Percentiles rank a stretch among this genome's conserved stretches.
Evolutionary conservation across 345 rosid genomes (phyloP).

Genomic region (Salix exigua): DNA sequence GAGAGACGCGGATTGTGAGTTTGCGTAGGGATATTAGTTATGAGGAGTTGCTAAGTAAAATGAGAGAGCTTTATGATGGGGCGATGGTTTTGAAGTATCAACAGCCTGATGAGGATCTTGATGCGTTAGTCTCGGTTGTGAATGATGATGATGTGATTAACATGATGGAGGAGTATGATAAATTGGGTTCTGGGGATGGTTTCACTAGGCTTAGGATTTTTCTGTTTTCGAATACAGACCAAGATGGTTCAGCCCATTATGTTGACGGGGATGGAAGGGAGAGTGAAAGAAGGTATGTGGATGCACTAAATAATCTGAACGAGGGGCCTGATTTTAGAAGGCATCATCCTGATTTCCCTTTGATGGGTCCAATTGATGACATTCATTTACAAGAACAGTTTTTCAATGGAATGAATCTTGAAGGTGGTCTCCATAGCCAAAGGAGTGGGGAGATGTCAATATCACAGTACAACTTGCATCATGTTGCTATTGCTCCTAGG

Average conservation of each 20-base stretch:
- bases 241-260: slow-evolving; percentile 55
- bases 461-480: slow-evolving; percentile 55
- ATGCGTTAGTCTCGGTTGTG: slow-evolving; percentile 91
- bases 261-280: slow-evolving; percentile 81
- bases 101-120: slow-evolving; percentile 99
- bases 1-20: slow-evolving; percentile 86
- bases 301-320: slow-evolving; percentile 79
- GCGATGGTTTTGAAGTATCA: slow-evolving; percentile 78
- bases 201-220: slow-evolving; percentile 94
- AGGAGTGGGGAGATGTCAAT: slow-evolving; percentile 51
- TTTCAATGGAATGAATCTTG: slow-evolving; percentile 48
- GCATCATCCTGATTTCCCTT: slow-evolving; percentile 54
- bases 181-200: slow-evolving; percentile 82
- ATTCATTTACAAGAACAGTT: slow-evolving; percentile 39
- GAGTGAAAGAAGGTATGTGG: slow-evolving; percentile 88
- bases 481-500: slow-evolving; percentile 54
- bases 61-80: slow-evolving; percentile 84
- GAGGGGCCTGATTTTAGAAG: slow-evolving; percentile 65
- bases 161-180: slow-evolving; percentile 99
- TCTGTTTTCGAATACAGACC: slow-evolving; percentile 66
- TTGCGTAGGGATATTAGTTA: slow-evolving; percentile 62
- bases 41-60: slow-evolving; percentile 75
- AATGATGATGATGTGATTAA: slow-evolving; percentile 90
- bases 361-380: slow-evolving; percentile 37
- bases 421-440: slow-evolving; percentile 53